phyloP scores from a whole-genome alignment of 768 basidiomycete species.

The Mycena haematopus region DNA sequence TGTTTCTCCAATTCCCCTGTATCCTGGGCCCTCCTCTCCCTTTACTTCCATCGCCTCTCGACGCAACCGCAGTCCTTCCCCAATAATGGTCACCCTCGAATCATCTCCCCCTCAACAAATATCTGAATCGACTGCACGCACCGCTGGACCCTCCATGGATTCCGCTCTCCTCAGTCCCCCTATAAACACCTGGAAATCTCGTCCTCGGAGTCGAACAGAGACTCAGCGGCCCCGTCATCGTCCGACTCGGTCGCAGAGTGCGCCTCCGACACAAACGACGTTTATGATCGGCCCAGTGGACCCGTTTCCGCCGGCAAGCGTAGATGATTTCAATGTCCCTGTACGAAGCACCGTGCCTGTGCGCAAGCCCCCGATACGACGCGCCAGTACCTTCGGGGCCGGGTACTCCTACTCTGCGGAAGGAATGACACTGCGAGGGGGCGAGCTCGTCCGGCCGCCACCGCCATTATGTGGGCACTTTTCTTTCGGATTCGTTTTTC shows the following conservation, averaged over 20 bases:
- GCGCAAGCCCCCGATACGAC: too few relatives aligned
- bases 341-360: too few relatives aligned
- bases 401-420: constrained; percentile 25
- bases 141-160: constrained; percentile 36
- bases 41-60: constrained; percentile 30
- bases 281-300: constrained; percentile 12
- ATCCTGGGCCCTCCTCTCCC: constrained; percentile 39
- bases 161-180: constrained; percentile 53
- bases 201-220: constrained; percentile 25
- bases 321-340: constrained; percentile 30
- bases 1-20: constrained; percentile 53
- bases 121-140: constrained; percentile 30
- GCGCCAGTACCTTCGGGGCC: constrained; percentile 29
- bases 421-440: constrained; percentile 41
- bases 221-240: constrained; percentile 41
- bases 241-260: constrained; percentile 54
- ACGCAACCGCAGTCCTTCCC: constrained; percentile 28
- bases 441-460: constrained; percentile 62
- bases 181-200: constrained; percentile 53
- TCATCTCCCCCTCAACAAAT: constrained; percentile 22
- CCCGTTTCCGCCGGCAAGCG: constrained; percentile 32
- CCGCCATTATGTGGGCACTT: constrained; percentile 64
- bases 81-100: constrained; percentile 51
- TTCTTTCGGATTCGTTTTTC: neutral
- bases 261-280: constrained; percentile 38